These are phyloP conservation scores for Cladorrhinum sp. DNA, from an alignment of 2,329 filamentous ascomycete genomes.

Conservation along the genomic window DNA sequence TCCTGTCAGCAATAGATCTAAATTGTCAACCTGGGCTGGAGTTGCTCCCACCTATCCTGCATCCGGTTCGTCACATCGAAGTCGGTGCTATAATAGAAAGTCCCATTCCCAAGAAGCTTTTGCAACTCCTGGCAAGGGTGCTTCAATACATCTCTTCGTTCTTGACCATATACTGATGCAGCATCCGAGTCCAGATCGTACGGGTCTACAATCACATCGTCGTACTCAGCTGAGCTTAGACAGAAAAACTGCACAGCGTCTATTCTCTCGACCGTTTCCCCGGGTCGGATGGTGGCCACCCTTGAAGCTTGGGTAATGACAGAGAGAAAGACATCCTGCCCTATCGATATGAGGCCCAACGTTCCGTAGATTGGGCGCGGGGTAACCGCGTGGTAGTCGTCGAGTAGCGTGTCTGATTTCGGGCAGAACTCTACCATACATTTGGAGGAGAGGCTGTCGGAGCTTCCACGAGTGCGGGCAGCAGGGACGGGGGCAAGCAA, in stretches of 20 bases:
- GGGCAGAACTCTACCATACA: constrained; percentile 88
- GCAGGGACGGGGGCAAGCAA: constrained; percentile 54
- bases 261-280: constrained; percentile 87
- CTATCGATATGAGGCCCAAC: constrained; percentile 79
- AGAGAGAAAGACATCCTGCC: constrained; percentile 83
- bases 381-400: constrained; percentile 73
- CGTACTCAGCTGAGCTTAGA: constrained; percentile 81
- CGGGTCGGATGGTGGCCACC: constrained; percentile 78
- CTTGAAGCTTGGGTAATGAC: constrained; percentile 77
- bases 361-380: constrained; percentile 78
- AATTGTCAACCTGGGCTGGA: neutral
- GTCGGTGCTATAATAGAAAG: constrained; percentile 97
- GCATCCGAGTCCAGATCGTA: constrained; percentile 51
- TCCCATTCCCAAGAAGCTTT: constrained; percentile 88
- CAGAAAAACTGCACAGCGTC: constrained; percentile 89
- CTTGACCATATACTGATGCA: constrained; percentile 47
- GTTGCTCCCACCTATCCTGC: constrained; percentile 66
- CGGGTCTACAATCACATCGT: constrained; percentile 64
- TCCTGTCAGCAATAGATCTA: constrained; percentile 21
- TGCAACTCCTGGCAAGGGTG: constrained; percentile 89
- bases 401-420: constrained; percentile 62
- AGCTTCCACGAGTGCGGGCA: constrained; percentile 42
- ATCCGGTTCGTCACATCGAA: constrained; percentile 93
- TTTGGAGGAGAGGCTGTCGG: constrained; percentile 49
- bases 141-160: constrained; percentile 70